These are phyloP conservation scores for Tubosaeta sp. DNA, from an alignment of 768 basidiomycete genomes.

Conservation along the genomic window DNA sequence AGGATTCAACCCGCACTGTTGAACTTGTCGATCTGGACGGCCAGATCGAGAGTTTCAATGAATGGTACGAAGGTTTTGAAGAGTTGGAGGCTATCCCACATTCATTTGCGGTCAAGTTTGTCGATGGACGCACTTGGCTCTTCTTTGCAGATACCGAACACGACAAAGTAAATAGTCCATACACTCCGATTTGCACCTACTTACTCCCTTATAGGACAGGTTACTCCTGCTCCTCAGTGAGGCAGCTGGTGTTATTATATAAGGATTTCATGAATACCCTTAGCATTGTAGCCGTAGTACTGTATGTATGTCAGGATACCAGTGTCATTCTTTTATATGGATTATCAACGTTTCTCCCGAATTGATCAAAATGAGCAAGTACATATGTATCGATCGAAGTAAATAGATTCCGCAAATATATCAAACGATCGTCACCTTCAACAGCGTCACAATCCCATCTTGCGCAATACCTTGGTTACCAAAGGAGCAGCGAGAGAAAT, in stretches of 20 bases:
- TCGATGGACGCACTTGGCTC: constrained; percentile 47
- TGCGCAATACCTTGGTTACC: constrained; percentile 46
- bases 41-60: constrained; percentile 43
- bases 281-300: constrained; percentile 16
- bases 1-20: constrained; percentile 29
- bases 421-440: constrained; percentile 48
- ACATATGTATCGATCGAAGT: background rate
- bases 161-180: constrained; percentile 44
- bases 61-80: constrained; percentile 67
- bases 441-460: constrained; percentile 52
- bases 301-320: constrained; percentile 10
- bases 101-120: constrained; percentile 64
- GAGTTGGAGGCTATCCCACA: constrained; percentile 61
- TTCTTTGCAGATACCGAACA: constrained; percentile 60
- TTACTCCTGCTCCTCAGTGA: constrained; percentile 28
- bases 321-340: constrained; percentile 6
- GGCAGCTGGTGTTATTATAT: constrained; percentile 27
- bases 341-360: background rate
- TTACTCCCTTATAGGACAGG: constrained; percentile 19
- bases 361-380: too few relatives aligned
- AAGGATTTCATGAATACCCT: constrained; percentile 14
- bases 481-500: background rate
- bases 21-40: constrained; percentile 44
- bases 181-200: background rate
- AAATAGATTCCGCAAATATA: background rate